Evolutionary conservation across 305 asterid species (phyloP).

Genomic region (Solanum hybrid): DNA sequence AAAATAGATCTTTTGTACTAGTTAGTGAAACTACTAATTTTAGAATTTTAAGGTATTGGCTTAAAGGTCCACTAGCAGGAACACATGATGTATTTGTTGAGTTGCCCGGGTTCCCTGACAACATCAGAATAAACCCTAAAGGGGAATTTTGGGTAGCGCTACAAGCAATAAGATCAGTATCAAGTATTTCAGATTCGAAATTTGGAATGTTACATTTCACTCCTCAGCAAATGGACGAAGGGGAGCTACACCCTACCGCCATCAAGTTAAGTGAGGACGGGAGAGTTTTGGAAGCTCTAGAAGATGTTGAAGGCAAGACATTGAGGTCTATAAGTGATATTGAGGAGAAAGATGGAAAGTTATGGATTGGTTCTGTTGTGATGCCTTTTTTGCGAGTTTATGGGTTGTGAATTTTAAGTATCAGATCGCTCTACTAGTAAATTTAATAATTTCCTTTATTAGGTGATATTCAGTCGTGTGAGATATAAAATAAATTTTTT

Average conservation of each 20-base stretch:
- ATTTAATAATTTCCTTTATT: too few species aligned
- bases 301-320: constrained; percentile 46
- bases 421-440: too few species aligned
- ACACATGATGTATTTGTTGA: constrained; percentile 30
- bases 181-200: background rate
- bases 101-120: constrained; percentile 59
- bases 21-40: constrained; percentile 38
- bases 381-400: constrained; percentile 43
- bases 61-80: constrained; percentile 42
- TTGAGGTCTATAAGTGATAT: constrained; percentile 55
- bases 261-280: constrained; percentile 50
- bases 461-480: background rate
- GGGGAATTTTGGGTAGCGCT: constrained; percentile 74
- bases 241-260: constrained; percentile 4
- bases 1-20: constrained; percentile 31
- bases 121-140: constrained; percentile 43
- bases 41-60: constrained; percentile 46
- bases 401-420: background rate
- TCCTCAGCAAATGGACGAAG: background rate
- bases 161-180: constrained; percentile 13
- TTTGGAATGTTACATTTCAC: background rate
- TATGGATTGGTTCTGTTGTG: constrained; percentile 56
- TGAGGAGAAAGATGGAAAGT: constrained; percentile 54
- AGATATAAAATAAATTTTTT: background rate
- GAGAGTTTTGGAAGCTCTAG: constrained; percentile 34